Base-by-base conservation (phyloP, 441 rosid species). In the Euphorbia celastroides region DNA sequence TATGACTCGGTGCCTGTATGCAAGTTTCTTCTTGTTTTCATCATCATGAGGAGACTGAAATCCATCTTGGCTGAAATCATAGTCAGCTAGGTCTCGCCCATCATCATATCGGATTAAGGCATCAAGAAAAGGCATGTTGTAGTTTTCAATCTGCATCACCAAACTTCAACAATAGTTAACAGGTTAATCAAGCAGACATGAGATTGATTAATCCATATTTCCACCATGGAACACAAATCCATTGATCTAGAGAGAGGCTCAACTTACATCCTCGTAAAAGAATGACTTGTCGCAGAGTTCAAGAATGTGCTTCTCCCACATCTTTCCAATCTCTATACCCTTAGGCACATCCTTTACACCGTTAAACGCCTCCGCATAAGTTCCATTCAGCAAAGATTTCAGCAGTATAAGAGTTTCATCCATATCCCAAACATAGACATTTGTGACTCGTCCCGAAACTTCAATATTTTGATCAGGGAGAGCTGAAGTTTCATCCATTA, bases 321-420 rank as follows among this genome's bases (percentile, higher is more conserved):
- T 85, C 77, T 70, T 80, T 51, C 93, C 98, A 69, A 92, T 80
- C 73, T 86, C 90, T 58, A 76, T 50, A 68, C 96, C 93, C 79
- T 84, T 84, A 70, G 83, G 67, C 20, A 63, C 81, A 79, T 92
- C 95, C 75, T 92, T 92, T 44, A 62, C 66, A 23, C 92, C 88
- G 51, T 62, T 65, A 73, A 79, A 87, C 11, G 79, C 76, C 77
- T 82, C 74, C 0, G 96, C 89, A 52, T 86, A 92, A 11, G 81
- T 79, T 48, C 92, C 88, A 62, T 82, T 83, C 66, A 92, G 65
- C 75, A 92, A 79, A 74, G 96, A 88, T 84, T 89, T 88, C 32
- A 92, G 90, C 71, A 92, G 79, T 76, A 92, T 86, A 41, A 92
- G 98, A 61, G 98, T 92, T 81, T 89, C 98, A 67, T 92, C 96